Percentiles rank a stretch among this genome's conserved stretches.
phyloP scores from a whole-genome alignment of 129 eudicot genomes.

The Centella asiatica region DNA sequence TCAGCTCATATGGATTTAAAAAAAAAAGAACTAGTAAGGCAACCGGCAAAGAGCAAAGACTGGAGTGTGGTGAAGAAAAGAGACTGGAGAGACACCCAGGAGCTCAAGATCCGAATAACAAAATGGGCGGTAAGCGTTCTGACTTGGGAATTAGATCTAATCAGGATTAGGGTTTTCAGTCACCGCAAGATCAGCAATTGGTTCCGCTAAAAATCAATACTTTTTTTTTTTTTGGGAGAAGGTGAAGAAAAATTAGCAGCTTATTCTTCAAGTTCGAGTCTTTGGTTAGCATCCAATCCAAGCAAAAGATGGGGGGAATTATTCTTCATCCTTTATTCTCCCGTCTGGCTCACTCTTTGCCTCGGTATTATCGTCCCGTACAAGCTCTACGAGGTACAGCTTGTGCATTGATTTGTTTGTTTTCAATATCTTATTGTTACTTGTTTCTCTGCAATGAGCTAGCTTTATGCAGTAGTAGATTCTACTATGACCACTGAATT shows the following conservation, averaged over 20 bases:
- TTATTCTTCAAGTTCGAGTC: conserved; percentile 21
- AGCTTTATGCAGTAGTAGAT: too few relatives aligned
- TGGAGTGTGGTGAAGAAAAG: neutral
- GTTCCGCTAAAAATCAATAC: neutral
- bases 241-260: conserved; percentile 20
- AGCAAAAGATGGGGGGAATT: conserved; percentile 95
- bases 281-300: conserved; percentile 78
- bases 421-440: too few relatives aligned
- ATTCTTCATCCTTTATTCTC: conserved; percentile 79
- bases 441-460: neutral
- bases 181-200: neutral
- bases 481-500: too few relatives aligned
- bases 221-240: neutral
- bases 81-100: neutral
- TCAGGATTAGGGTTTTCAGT: conserved; percentile 12
- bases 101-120: conserved; percentile 22
- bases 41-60: too few relatives aligned
- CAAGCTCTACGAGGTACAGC: conserved; percentile 69
- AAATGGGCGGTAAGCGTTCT: conserved; percentile 35
- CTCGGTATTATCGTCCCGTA: conserved; percentile 88
- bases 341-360: conserved; percentile 93
- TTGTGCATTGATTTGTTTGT: neutral
- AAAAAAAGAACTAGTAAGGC: too few relatives aligned
- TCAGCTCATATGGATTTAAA: too few relatives aligned
- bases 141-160: neutral